A percentile compares a stretch with the other conserved stretches of the same genome.
Conservation (phyloP, 345 rosid genomes). For the Brassica nigra region DNA sequence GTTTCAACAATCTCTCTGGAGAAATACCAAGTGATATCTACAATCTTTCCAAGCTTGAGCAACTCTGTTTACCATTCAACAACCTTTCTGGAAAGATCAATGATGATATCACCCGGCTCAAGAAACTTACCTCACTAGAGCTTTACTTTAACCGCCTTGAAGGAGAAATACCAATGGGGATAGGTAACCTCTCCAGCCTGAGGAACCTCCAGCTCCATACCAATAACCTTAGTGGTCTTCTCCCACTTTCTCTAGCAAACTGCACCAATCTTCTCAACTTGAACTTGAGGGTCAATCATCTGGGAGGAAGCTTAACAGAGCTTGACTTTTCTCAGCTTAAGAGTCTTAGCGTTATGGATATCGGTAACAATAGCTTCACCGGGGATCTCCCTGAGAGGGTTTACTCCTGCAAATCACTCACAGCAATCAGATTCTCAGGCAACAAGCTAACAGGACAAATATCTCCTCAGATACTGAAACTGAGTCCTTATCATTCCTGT, state of each 20-base stretch:
- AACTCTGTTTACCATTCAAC: conserved; percentile 59
- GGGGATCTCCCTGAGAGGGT: conserved; percentile 67
- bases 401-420: conserved; percentile 60
- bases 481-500: conserved; percentile 61
- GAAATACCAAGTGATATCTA: conserved; percentile 60
- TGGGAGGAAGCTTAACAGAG: conserved; percentile 55
- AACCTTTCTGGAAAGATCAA: conserved; percentile 54
- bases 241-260: conserved; percentile 62
- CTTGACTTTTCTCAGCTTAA: conserved; percentile 44
- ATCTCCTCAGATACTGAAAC: conserved; percentile 48
- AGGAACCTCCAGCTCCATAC: conserved; percentile 57
- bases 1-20: conserved; percentile 71
- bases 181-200: conserved; percentile 61
- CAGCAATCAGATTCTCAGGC: conserved; percentile 69
- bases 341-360: not conserved
- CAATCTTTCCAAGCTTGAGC: conserved; percentile 43
- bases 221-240: conserved; percentile 56
- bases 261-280: conserved; percentile 55
- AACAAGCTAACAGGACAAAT: conserved; percentile 64
- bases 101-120: conserved; percentile 45
- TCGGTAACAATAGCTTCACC: not conserved
- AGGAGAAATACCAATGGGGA: conserved; percentile 58
- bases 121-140: conserved; percentile 53
- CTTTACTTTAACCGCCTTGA: conserved; percentile 59
- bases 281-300: conserved; percentile 62